phyloP scores from a whole-genome alignment of 768 basidiomycete genomes.

The Fibroporia radiculosa region DNA sequence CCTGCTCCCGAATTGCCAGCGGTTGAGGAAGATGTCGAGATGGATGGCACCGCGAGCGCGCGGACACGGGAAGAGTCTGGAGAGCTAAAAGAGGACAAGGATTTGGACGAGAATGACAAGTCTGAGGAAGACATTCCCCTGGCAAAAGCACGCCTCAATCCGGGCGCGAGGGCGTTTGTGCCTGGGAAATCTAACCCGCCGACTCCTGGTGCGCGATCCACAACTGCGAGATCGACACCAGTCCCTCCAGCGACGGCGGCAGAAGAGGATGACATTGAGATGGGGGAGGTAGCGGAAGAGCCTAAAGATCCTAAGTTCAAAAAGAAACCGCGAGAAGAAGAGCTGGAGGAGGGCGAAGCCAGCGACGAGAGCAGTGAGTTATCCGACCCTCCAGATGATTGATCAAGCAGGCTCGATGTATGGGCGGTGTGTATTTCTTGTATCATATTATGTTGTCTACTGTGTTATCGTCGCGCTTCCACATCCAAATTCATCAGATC shows the following conservation, averaged over 20 bases:
- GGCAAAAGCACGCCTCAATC: constrained; percentile 24
- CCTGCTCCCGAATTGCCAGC: constrained; percentile 37
- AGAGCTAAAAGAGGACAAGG: constrained; percentile 24
- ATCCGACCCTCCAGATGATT: constrained; percentile 65
- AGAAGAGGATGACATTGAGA: constrained; percentile 79
- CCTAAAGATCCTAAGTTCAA: constrained; percentile 42
- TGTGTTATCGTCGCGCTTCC: constrained; percentile 21
- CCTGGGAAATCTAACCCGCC: constrained; percentile 23
- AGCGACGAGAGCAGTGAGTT: constrained; percentile 73
- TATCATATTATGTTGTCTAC: constrained; percentile 6
- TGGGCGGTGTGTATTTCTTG: constrained; percentile 6
- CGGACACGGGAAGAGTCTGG: constrained; percentile 17
- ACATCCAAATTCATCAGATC: constrained; percentile 72
- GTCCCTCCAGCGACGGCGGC: constrained; percentile 28
- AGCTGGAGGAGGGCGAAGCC: constrained; percentile 82
- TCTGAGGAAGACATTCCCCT: constrained; percentile 28
- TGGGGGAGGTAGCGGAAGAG: constrained; percentile 84
- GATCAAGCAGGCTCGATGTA: constrained; percentile 5
- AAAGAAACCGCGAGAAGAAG: constrained; percentile 51
- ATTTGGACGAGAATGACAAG: constrained; percentile 33
- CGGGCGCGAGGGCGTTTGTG: constrained; percentile 25
- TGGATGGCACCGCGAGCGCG: constrained; percentile 13
- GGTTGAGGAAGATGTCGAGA: constrained; percentile 17
- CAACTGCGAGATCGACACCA: constrained; percentile 6
- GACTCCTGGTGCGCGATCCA: constrained; percentile 15